These are phyloP conservation scores for Leccinum barrowsii DNA, from an alignment of 768 basidiomycete genomes.

Conservation along the genomic window DNA sequence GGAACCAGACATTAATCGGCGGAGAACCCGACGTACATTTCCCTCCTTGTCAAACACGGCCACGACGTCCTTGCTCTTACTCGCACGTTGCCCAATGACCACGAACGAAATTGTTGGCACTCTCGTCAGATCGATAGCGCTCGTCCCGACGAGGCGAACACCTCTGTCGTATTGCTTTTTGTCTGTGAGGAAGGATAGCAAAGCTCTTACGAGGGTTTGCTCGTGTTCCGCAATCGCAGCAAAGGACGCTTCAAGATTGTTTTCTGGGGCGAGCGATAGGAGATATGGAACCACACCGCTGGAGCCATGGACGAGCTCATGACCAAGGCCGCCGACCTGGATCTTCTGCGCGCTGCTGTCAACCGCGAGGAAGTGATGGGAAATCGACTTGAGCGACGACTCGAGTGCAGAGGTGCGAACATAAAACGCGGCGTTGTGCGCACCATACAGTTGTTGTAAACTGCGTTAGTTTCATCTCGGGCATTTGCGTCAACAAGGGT, in stretches of 20 bases:
- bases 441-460: conserved; percentile 60
- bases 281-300: conserved; percentile 65
- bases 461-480: neutral
- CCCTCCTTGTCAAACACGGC: conserved; percentile 59
- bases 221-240: conserved; percentile 60
- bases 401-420: conserved; percentile 47
- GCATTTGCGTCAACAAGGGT: neutral
- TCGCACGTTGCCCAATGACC: conserved; percentile 51
- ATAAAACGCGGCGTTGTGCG: conserved; percentile 67
- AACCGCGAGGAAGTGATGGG: conserved; percentile 66
- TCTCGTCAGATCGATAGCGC: conserved; percentile 38
- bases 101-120: conserved; percentile 74
- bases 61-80: conserved; percentile 64
- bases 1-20: neutral
- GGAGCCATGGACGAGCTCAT: conserved; percentile 62
- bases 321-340: conserved; percentile 71
- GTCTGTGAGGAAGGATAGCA: conserved; percentile 54
- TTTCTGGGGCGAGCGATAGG: conserved; percentile 49
- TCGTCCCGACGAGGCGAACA: conserved; percentile 65
- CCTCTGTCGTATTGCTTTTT: conserved; percentile 50
- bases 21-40: conserved; percentile 43
- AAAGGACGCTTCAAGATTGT: conserved; percentile 49
- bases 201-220: conserved; percentile 47
- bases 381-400: conserved; percentile 52
- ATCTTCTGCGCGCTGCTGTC: conserved; percentile 53